Evolutionary conservation across 2,329 filamentous ascomycete species (phyloP), one percentile per base, ranked within the genome.

Genomic region (Coniella lustricola): DNA sequence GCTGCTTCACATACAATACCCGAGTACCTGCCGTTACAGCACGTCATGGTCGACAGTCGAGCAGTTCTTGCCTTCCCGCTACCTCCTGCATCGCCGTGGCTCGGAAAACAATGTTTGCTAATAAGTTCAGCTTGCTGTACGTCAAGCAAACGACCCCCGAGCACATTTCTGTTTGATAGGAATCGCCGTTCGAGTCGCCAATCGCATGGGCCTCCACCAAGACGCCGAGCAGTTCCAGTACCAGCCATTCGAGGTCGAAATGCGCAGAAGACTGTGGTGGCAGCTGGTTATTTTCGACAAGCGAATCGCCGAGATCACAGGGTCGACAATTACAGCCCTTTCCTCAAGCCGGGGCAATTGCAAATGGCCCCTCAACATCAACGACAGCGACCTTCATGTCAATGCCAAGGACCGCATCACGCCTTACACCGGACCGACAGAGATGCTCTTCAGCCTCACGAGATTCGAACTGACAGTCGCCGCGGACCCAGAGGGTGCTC

Each of bases 201-300:
- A 84, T 57, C 75, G 82, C 3, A 76, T 88, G 66, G 82, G 82
- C 3, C 69, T 87, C n/a, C 80, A 87, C 54, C 74, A 72, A 34
- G 84, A 88, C 59, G 72, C 76, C 2, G 68, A 67, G 2, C 70
- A 77, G 48, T 75, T 75, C 44, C 56, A 61, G 53, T 56, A 79
- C 3, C 68, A 64, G 3, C 75, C 70, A 29, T 85, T 81, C 46
- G 83, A 88, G 57, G 75, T 79, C 3, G 84, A 88, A 64, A 76
- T 85, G 64, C 76, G 84, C n/a, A 76, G 84, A 43, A 74, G 85
- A 33, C 67, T 89, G 1, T 88, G 84, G 84, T 89, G 84, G 84
- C 78, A 81, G 29, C 70, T 90, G 14, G 73, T 84, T 13, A 70
- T 79, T 21, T 84, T 87, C 55, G 85, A 90, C 61, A 72, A 76